These are phyloP conservation scores for Cryptosporidium xiaoi DNA, from an alignment of 169 alveolate species.

Conservation along the genomic window DNA sequence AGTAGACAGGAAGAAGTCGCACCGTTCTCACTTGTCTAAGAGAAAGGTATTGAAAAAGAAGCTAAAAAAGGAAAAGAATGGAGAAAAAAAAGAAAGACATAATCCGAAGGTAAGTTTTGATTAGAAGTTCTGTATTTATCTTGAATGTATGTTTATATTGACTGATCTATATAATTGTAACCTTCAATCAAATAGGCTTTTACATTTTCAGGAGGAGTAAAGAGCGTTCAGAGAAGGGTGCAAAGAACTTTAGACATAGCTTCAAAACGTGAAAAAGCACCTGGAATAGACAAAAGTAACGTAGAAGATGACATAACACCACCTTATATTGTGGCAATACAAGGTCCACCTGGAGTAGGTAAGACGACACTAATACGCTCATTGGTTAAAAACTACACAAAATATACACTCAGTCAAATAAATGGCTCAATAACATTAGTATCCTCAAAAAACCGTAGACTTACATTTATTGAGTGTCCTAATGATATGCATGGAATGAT, in stretches of 20 bases:
- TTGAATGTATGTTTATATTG: not conserved
- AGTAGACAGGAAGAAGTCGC: constrained; percentile 60
- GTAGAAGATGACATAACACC: constrained; percentile 76
- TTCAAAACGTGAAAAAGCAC: constrained; percentile 86
- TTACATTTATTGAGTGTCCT: constrained; percentile 96
- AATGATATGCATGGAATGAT: constrained; percentile 94
- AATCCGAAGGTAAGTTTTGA: constrained; percentile 83
- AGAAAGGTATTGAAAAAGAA: constrained; percentile 60
- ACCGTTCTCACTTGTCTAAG: constrained; percentile 42
- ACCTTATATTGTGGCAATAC: constrained; percentile 90
- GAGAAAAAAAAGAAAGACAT: constrained; percentile 81
- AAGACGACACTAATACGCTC: constrained; percentile 97
- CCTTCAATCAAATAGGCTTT: constrained; percentile 80
- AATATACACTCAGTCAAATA: constrained; percentile 82
- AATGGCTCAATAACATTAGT: constrained; percentile 95
- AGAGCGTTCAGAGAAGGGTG: constrained; percentile 89
- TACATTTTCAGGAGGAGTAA: constrained; percentile 92
- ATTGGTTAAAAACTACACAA: constrained; percentile 95
- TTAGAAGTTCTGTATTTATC: not conserved
- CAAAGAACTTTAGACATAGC: constrained; percentile 88
- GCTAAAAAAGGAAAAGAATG: constrained; percentile 73
- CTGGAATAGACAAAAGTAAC: constrained; percentile 81
- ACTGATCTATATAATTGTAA: not conserved
- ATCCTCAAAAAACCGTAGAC: constrained; percentile 92
- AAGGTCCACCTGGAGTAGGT: constrained; percentile 96